These are phyloP conservation scores for Populus tomentosa DNA, from an alignment of 441 rosid genomes.

Conservation along the genomic window DNA sequence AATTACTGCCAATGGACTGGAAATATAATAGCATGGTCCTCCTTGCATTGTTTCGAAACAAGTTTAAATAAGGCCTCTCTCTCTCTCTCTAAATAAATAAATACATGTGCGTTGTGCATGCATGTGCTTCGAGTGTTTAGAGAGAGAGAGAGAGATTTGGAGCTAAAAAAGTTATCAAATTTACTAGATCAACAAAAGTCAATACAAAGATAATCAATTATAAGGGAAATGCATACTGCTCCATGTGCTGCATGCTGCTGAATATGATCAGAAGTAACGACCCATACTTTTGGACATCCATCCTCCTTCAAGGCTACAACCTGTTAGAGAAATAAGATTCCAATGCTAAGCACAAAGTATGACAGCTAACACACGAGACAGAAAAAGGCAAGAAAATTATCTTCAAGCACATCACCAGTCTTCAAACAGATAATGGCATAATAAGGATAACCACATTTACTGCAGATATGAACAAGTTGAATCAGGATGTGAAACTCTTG, in stretches of 20 bases:
- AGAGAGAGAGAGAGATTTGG: not conserved
- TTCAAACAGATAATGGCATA: not conserved
- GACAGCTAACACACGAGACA: not conserved
- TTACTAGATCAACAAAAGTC: not conserved
- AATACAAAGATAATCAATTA: not conserved
- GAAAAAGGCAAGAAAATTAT: conserved; percentile 8
- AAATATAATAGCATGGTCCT: not conserved
- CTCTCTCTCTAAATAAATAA: not conserved
- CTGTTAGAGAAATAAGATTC: conserved; percentile 32
- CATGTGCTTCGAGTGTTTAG: not conserved
- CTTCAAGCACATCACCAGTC: not conserved
- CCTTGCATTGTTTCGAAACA: not conserved
- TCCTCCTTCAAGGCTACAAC: conserved; percentile 79
- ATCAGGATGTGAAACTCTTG: not conserved
- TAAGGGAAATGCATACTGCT: conserved; percentile 54
- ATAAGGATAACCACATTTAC: not conserved
- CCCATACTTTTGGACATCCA: conserved; percentile 95
- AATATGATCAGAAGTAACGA: conserved; percentile 77
- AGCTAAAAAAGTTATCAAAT: not conserved
- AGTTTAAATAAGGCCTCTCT: not conserved
- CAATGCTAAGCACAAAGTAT: conserved; percentile 11
- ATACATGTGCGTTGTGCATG: not conserved
- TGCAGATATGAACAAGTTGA: not conserved
- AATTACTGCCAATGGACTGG: not conserved
- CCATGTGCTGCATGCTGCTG: conserved; percentile 88